phyloP scores from a whole-genome alignment of 2,329 filamentous ascomycete species.

The Berkeleyomyces rouxiae region DNA sequence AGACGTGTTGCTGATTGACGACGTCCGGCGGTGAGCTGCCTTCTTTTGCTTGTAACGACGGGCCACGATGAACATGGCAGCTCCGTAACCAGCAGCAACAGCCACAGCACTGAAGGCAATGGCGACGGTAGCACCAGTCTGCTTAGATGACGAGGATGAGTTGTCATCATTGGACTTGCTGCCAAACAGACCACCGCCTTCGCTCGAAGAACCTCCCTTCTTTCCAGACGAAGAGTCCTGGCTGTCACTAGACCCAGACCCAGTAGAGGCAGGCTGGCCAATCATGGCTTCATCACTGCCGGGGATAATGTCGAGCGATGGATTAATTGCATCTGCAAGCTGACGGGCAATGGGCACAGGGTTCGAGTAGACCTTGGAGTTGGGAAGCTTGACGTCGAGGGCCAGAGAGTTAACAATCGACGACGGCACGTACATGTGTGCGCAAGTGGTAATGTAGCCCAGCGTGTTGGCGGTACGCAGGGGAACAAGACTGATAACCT shows the following conservation, averaged over 20 bases:
- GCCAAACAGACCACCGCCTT: slow-evolving; percentile 15
- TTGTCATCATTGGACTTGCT: slow-evolving; percentile 26
- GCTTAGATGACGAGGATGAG: slow-evolving; percentile 37
- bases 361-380: slow-evolving; percentile 61
- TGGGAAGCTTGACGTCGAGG: slow-evolving; percentile 52
- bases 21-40: slow-evolving; percentile 58
- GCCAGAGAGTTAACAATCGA: slow-evolving; percentile 51
- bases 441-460: slow-evolving; percentile 69
- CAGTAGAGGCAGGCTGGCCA: slow-evolving; percentile 22
- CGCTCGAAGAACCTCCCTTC: slow-evolving; percentile 4
- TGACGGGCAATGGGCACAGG: slow-evolving; percentile 46
- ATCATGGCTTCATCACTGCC: slow-evolving; percentile 28
- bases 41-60: slow-evolving; percentile 79
- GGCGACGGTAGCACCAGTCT: slow-evolving; percentile 45
- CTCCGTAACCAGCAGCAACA: slow-evolving; percentile 74
- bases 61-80: slow-evolving; percentile 86
- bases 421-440: slow-evolving; percentile 50
- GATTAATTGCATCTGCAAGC: slow-evolving; percentile 69
- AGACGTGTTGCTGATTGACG: slow-evolving; percentile 45
- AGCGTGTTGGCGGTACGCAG: slow-evolving; percentile 52
- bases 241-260: not conserved
- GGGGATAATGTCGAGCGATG: slow-evolving; percentile 51
- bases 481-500: slow-evolving; percentile 57
- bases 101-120: slow-evolving; percentile 63
- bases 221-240: not conserved